Base-by-base conservation (phyloP, 169 alveolate genomes). In the Eimeria praecox region DNA sequence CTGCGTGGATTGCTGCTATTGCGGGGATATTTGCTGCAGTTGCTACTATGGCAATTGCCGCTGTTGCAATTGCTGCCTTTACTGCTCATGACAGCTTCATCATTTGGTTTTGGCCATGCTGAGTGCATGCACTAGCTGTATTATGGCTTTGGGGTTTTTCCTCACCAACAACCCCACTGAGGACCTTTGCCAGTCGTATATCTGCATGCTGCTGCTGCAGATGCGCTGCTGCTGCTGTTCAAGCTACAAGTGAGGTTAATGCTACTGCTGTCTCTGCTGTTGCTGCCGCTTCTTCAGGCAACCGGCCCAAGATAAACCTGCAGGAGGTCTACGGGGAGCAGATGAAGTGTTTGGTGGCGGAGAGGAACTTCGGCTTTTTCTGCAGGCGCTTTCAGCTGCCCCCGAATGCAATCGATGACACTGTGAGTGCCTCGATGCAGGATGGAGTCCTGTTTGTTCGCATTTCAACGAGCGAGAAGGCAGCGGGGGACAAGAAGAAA, bases 371-470 rank as follows among this genome's bases (percentile, higher is more conserved):
- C 30, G 96, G 96, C 30, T 93, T 82, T 27, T 93, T 93, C 59
- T 93, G 83, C 89, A 42, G 96, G 62, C 90, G 88, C 27, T 93
- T 93, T 66, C 96, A 93, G 66, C 66, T 93, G 69, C 96, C 96
- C 38, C 73, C 89, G 5, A 93, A 93, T 38, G 96, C 93, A 4
- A 46, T 44, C 3, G 96, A 93, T 42, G 96, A 93, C 52, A 66
- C 92, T 12, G 90, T 93, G 18, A 93, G 78, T n/a, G 96, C 96
- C 18, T 16, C 95, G 56, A 92, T 92, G 95, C 92, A 92, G 62
- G 62, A 92, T 20, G 95, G 95, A 1, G 95, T 92, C 40, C 42
- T 92, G 85, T 83, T 52, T 54, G 91, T 83, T 24, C 91, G 91
- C 35, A 54, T 83, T 0, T 83, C 91, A 24, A 83, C 91, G n/a